phyloP scores from a whole-genome alignment of 139 green algal species.

The Zygnema circumcarinatum region DNA sequence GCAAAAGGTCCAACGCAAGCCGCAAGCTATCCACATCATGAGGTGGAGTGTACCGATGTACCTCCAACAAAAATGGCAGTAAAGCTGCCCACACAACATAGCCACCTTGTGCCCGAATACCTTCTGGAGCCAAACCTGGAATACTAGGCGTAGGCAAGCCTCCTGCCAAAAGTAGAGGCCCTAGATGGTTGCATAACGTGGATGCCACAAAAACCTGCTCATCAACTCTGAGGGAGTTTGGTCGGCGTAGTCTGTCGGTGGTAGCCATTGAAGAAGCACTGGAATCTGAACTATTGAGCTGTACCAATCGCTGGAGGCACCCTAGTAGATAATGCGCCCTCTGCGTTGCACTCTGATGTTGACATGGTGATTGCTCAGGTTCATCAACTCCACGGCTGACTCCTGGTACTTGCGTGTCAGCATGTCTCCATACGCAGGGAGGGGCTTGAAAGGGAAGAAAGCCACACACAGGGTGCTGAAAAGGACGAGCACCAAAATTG shows the following conservation, averaged over 20 bases:
- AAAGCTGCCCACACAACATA: constrained; percentile 58
- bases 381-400: neutral
- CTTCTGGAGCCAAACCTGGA: constrained; percentile 2
- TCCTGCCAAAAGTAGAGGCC: constrained; percentile 37
- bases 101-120: constrained; percentile 1
- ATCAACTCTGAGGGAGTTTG: constrained; percentile 36
- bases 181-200: constrained; percentile 35
- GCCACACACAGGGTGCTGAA: constrained; percentile 77
- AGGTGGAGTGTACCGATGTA: constrained; percentile 10
- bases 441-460: constrained; percentile 75
- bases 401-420: neutral
- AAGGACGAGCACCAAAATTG: constrained; percentile 82
- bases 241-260: neutral
- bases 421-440: constrained; percentile 6
- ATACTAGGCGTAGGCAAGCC: constrained; percentile 27
- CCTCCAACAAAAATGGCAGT: constrained; percentile 54
- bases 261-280: constrained; percentile 9
- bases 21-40: constrained; percentile 37
- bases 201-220: constrained; percentile 63
- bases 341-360: constrained; percentile 24
- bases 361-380: neutral
- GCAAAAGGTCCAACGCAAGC: constrained; percentile 25
- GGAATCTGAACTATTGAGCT: neutral
- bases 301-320: constrained; percentile 71
- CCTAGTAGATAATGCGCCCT: constrained; percentile 65